Conservation (phyloP, 768 basidiomycete species). For the Boletus edulis region DNA sequence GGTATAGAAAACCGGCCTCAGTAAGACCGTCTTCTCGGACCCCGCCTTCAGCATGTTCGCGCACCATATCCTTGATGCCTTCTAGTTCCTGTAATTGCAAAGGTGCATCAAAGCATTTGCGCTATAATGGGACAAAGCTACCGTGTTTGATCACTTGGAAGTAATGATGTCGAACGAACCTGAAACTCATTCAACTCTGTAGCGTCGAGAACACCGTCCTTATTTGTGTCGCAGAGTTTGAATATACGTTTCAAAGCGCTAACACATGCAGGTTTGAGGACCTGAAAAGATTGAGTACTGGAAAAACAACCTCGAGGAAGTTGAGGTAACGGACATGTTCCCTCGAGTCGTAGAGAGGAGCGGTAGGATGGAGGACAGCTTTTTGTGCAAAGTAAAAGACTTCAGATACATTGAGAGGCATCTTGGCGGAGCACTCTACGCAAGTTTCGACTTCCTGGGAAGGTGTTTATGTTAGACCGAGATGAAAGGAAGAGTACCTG, state of each 20-base stretch:
- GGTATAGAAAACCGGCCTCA: conserved; percentile 88
- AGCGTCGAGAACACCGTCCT: conserved; percentile 88
- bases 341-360: conserved; percentile 93
- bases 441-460: conserved; percentile 95
- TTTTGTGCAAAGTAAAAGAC: conserved; percentile 99
- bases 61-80: conserved; percentile 93
- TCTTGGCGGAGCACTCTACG: conserved; percentile 93
- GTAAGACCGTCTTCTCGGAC: conserved; percentile 82
- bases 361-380: conserved; percentile 94
- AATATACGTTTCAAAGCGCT: conserved; percentile 91
- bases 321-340: conserved; percentile 70
- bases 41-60: conserved; percentile 70
- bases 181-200: conserved; percentile 97
- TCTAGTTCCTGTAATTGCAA: conserved; percentile 91
- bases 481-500: conserved; percentile 28
- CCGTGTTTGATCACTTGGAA: neutral
- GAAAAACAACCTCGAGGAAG: neutral
- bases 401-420: conserved; percentile 90
- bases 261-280: conserved; percentile 88
- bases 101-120: conserved; percentile 94
- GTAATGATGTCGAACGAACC: conserved; percentile 40
- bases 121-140: conserved; percentile 39
- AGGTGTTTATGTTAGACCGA: conserved; percentile 3
- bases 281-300: conserved; percentile 42
- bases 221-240: conserved; percentile 92